Conservation (phyloP, 371 early-diverging fungal species). For the Mycotypha africana region DNA sequence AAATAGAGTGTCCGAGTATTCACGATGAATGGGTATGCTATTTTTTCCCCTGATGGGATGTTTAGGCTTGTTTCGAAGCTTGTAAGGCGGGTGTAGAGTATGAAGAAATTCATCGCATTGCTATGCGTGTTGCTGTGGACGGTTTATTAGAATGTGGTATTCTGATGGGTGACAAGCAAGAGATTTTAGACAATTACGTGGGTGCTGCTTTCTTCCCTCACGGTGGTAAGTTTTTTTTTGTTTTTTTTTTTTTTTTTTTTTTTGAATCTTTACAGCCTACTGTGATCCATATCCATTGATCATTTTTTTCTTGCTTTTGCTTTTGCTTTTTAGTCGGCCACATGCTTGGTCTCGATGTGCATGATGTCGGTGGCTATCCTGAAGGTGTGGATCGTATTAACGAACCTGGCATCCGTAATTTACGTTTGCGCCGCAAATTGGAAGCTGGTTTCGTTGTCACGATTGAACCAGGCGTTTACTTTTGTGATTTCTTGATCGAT, state of each 20-base stretch:
- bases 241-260: slow-evolving; percentile 6
- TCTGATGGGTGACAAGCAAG: slow-evolving; percentile 63
- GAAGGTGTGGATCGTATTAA: slow-evolving; percentile 70
- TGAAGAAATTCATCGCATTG: slow-evolving; percentile 85
- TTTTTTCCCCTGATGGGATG: neutral
- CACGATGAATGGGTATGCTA: too few species aligned
- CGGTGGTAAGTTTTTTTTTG: slow-evolving; percentile 48
- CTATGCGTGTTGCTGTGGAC: slow-evolving; percentile 66
- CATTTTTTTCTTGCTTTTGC: too few species aligned
- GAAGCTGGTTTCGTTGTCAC: slow-evolving; percentile 84
- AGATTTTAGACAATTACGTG: slow-evolving; percentile 63
- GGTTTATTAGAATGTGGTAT: slow-evolving; percentile 76
- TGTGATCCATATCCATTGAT: too few species aligned
- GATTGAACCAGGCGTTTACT: slow-evolving; percentile 88
- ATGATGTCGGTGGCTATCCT: slow-evolving; percentile 90
- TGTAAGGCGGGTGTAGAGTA: slow-evolving; percentile 81
- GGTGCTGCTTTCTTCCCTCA: slow-evolving; percentile 92
- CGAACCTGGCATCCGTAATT: slow-evolving; percentile 77
- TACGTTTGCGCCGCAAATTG: slow-evolving; percentile 83
- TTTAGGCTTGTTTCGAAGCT: slow-evolving; percentile 43
- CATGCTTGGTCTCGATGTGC: slow-evolving; percentile 76
- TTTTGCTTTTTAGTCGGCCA: slow-evolving; percentile 50
- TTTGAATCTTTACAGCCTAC: neutral
- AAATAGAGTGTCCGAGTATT: too few species aligned
- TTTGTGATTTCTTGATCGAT: slow-evolving; percentile 55